phyloP scores from a whole-genome alignment of 768 basidiomycete species.

The Pholiota microspora region DNA sequence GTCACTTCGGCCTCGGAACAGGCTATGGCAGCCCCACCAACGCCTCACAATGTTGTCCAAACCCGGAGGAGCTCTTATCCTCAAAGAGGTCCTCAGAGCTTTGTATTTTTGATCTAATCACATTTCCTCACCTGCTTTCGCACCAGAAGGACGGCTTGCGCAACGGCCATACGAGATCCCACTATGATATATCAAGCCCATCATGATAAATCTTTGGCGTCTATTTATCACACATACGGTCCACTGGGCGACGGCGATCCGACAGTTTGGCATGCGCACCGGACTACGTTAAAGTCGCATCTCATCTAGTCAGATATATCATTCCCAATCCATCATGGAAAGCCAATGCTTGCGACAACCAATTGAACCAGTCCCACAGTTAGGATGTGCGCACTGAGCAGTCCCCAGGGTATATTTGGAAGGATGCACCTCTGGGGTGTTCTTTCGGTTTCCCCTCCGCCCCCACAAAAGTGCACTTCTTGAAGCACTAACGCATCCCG shows the following conservation, averaged over 20 bases:
- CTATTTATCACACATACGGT: background rate
- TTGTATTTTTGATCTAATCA: no score
- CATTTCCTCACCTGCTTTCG: background rate
- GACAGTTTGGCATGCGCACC: background rate
- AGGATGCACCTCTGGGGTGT: background rate
- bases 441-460: background rate
- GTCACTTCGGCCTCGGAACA: no score
- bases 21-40: no score
- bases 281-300: background rate
- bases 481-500: background rate
- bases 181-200: background rate
- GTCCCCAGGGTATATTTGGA: background rate
- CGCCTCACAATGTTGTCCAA: no score
- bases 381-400: background rate
- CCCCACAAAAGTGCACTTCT: background rate
- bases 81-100: background rate
- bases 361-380: background rate
- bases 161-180: background rate
- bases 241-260: background rate
- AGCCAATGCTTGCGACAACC: background rate
- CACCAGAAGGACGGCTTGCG: background rate
- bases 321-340: background rate
- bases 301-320: background rate
- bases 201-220: background rate
- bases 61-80: background rate